Evolutionary conservation across 148 eudicot species (phyloP), one percentile per base, ranked within the genome.

Genomic region (Hydrangea macrophylla): DNA sequence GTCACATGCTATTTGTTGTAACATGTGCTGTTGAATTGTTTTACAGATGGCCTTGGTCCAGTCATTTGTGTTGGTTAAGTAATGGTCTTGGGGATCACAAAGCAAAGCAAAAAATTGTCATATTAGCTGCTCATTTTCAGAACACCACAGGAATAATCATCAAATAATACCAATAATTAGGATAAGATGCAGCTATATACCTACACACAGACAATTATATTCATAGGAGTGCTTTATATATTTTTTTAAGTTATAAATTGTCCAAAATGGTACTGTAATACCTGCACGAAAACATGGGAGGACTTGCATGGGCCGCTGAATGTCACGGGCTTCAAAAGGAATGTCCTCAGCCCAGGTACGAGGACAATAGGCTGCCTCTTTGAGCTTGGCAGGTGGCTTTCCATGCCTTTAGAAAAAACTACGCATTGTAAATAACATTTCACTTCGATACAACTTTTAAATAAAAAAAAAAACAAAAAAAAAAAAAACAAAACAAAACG

Each of bases 291-390:
- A 54, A 84, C 53, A 15, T n/a, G 18, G 7, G 64, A 9, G 22
- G 83, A 61, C 10, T 51, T 68, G 75, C 85, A 84, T 9, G 88
- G 88, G 64, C 88, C 88, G 48, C 51, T 4, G 31, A 84, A 81
- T 2, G 17, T 39, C 0, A 74, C 3, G 12, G 73, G 71, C 10
- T 69, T 71, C 27, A 81, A 27, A 35, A 81, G 18, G 55, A 70
- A 84, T 22, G 73, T 71, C 42, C 58, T 73, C 0, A 60, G 58
- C 0, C 26, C 17, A 6, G 83, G 82, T 48, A 84, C 60, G 6
- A 6, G 37, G 81, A 32, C 7, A 20, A 26, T 4, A 61, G 35
- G 31, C 18, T 17, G 0, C 23, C 12, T 7, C 42, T 18, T 1
- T 3, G 28, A 17, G 60, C 70, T 39, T 32, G 27, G 59, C 88